Conservation (phyloP, 176 grass and related monocot genomes). For the Musa schizocarpa region DNA sequence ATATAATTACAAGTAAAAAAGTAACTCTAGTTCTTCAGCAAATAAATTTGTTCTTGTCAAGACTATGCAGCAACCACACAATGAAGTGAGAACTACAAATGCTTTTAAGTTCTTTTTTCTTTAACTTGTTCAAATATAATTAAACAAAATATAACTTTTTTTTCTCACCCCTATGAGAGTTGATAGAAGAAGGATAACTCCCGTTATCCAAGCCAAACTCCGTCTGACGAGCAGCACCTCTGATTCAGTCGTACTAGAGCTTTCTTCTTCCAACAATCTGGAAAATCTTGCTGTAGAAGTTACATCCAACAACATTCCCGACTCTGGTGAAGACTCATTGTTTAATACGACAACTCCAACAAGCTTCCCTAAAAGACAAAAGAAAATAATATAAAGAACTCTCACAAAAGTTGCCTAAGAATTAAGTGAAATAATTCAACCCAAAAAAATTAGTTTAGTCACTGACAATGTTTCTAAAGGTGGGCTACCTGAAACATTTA, state of each 20-base stretch:
- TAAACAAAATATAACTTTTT: slow-evolving; percentile 4
- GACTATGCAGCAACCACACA: background rate
- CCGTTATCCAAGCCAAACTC: slow-evolving; percentile 94
- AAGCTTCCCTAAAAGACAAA: slow-evolving; percentile 48
- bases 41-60: background rate
- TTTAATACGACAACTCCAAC: slow-evolving; percentile 53
- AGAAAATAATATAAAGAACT: too few species aligned
- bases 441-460: background rate
- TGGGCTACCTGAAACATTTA: background rate
- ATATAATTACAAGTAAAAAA: background rate
- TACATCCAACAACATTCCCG: slow-evolving; percentile 45
- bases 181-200: slow-evolving; percentile 78
- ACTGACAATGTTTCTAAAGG: background rate
- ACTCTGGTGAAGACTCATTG: slow-evolving; percentile 31
- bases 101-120: background rate
- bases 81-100: background rate
- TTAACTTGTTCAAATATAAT: slow-evolving; percentile 3
- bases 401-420: background rate
- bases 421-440: background rate
- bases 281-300: slow-evolving; percentile 52
- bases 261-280: slow-evolving; percentile 60
- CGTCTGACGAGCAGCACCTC: slow-evolving; percentile 43
- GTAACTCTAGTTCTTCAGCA: background rate
- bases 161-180: slow-evolving; percentile 82
- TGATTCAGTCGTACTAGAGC: slow-evolving; percentile 20